A percentile compares a stretch with the other conserved stretches of the same genome.
These are phyloP conservation scores for Lachnellula cervina DNA, from an alignment of 2,329 filamentous ascomycete genomes.

Conservation along the genomic window DNA sequence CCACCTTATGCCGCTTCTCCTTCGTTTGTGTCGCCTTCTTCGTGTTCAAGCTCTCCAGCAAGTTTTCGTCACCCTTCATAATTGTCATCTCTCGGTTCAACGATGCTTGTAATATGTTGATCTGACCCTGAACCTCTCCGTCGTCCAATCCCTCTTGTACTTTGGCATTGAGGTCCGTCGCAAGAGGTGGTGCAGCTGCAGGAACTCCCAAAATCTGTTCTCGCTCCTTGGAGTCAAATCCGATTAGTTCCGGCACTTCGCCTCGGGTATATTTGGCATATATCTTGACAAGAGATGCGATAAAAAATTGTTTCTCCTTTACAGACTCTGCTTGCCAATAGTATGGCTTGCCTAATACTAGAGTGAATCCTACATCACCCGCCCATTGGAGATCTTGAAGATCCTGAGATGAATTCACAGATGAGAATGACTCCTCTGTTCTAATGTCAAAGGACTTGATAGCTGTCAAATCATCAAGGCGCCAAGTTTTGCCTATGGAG, in stretches of 20 bases:
- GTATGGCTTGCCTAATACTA: slow-evolving; percentile 89
- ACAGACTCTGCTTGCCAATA: slow-evolving; percentile 92
- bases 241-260: slow-evolving; percentile 69
- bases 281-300: slow-evolving; percentile 92
- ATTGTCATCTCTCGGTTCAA: too few relatives aligned
- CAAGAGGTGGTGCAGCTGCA: slow-evolving; percentile 14
- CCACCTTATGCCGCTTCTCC: too few relatives aligned
- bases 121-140: too few relatives aligned
- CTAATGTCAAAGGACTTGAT: slow-evolving; percentile 74
- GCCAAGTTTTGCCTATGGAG: slow-evolving; percentile 98
- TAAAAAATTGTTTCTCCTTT: slow-evolving; percentile 99
- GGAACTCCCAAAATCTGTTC: slow-evolving; percentile 64
- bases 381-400: slow-evolving; percentile 68
- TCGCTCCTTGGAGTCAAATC: slow-evolving; percentile 76
- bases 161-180: slow-evolving; percentile 1
- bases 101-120: too few relatives aligned
- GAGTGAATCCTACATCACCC: slow-evolving; percentile 75
- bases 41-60: too few relatives aligned
- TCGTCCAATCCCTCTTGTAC: not conserved
- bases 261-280: slow-evolving; percentile 94
- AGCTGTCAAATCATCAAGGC: slow-evolving; percentile 78
- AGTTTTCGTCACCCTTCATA: too few relatives aligned
- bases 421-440: too few relatives aligned
- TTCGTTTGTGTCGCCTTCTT: too few relatives aligned
- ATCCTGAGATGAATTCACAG: too few relatives aligned